Conservation (phyloP, 2,329 filamentous ascomycete species). For the Neobulgaria alba region DNA sequence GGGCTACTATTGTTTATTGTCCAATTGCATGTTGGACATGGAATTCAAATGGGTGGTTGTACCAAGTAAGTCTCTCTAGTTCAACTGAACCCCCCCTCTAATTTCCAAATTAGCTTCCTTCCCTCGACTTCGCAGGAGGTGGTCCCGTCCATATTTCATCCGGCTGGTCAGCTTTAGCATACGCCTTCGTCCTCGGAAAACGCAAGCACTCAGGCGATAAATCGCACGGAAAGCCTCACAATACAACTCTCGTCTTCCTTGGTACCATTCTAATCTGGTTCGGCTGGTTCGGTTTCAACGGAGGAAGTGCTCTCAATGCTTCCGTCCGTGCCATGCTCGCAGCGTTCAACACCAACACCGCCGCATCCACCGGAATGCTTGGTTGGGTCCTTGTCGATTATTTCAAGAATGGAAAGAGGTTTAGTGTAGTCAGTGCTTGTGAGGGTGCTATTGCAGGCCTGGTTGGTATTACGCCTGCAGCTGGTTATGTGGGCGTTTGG, state of each 20-base stretch:
- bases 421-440: slow-evolving; percentile 43
- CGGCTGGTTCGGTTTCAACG: slow-evolving; percentile 48
- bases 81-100: not conserved
- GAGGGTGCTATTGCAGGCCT: slow-evolving; percentile 47
- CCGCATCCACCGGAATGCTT: slow-evolving; percentile 44
- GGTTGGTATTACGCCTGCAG: slow-evolving; percentile 50
- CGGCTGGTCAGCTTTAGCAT: slow-evolving; percentile 55
- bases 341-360: slow-evolving; percentile 50
- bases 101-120: slow-evolving; percentile 34
- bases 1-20: slow-evolving; percentile 58
- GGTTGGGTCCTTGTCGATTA: slow-evolving; percentile 47
- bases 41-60: slow-evolving; percentile 59
- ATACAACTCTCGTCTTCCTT: slow-evolving; percentile 53
- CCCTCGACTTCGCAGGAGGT: slow-evolving; percentile 26
- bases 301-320: slow-evolving; percentile 42
- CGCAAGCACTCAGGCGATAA: slow-evolving; percentile 40
- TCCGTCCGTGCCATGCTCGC: slow-evolving; percentile 45
- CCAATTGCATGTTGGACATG: slow-evolving; percentile 58
- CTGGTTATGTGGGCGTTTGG: slow-evolving; percentile 46
- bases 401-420: slow-evolving; percentile 36
- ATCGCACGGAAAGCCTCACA: slow-evolving; percentile 48
- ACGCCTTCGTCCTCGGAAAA: slow-evolving; percentile 54
- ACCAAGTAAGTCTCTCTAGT: slow-evolving; percentile 24
- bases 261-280: slow-evolving; percentile 60
- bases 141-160: slow-evolving; percentile 57